phyloP scores from a whole-genome alignment of 2,329 filamentous ascomycete genomes.

The Diaporthe sp. region DNA sequence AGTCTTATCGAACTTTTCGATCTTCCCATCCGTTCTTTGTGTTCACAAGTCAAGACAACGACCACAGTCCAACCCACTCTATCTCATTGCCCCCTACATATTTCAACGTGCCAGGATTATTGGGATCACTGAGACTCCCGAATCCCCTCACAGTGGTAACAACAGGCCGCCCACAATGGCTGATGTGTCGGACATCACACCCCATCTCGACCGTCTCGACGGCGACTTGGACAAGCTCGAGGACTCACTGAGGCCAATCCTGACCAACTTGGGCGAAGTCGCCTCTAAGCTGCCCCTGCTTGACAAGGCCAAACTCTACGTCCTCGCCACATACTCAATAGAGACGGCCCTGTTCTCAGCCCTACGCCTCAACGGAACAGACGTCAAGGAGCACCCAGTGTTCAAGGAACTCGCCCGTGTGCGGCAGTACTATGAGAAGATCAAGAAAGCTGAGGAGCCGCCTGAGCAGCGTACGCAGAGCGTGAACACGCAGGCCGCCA shows the following conservation, averaged over 20 bases:
- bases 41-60: background rate
- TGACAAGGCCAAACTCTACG: conserved; percentile 94
- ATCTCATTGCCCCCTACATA: too few species aligned
- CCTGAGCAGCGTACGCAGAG: conserved; percentile 66
- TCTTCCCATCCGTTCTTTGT: background rate
- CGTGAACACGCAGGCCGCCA: conserved; percentile 82
- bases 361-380: conserved; percentile 81
- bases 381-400: conserved; percentile 88
- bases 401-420: conserved; percentile 89
- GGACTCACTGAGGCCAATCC: conserved; percentile 79
- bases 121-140: background rate
- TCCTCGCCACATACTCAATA: conserved; percentile 89
- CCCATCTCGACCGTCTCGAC: conserved; percentile 81
- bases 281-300: conserved; percentile 88
- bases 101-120: background rate
- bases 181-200: conserved; percentile 69
- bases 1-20: conserved; percentile 20
- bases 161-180: conserved; percentile 51
- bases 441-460: conserved; percentile 80
- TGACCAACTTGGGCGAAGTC: conserved; percentile 75
- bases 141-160: too few species aligned
- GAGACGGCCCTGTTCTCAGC: conserved; percentile 91
- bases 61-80: background rate
- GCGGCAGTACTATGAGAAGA: conserved; percentile 93
- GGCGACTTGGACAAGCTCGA: conserved; percentile 85